Evolutionary conservation across 164 flowering plant genomes (phyloP).

Genomic region (Vitis rotundifolia): DNA sequence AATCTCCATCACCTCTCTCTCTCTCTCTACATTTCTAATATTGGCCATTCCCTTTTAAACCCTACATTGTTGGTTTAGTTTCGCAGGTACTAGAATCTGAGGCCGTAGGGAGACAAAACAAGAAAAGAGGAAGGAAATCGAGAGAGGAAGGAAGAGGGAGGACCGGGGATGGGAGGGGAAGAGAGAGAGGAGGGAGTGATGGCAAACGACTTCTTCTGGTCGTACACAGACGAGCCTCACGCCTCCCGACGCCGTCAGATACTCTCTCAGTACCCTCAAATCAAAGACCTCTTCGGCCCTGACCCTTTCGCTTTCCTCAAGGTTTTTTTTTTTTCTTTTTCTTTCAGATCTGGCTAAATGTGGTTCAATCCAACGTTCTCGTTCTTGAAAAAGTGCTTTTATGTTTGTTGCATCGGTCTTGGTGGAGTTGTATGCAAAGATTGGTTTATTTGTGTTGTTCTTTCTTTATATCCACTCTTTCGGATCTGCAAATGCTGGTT

Average conservation of each 20-base stretch:
- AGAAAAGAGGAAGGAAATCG: constrained; percentile 5
- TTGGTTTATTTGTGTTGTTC: too few species aligned
- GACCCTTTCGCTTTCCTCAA: constrained; percentile 80
- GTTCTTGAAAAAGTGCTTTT: neutral
- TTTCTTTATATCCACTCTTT: too few species aligned
- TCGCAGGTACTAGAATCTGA: too few species aligned
- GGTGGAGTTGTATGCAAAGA: too few species aligned
- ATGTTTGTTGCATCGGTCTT: neutral
- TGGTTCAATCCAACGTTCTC: neutral
- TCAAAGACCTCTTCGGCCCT: constrained; percentile 87
- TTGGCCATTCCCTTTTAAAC: too few species aligned
- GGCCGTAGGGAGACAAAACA: neutral
- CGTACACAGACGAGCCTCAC: constrained; percentile 84
- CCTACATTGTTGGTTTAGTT: too few species aligned
- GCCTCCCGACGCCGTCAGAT: constrained; percentile 84
- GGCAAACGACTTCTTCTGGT: constrained; percentile 76
- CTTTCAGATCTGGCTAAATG: neutral
- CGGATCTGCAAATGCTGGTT: too few species aligned
- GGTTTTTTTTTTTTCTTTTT: constrained; percentile 34
- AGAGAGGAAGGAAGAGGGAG: constrained; percentile 8
- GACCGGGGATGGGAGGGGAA: constrained; percentile 14
- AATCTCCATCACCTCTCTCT: too few species aligned
- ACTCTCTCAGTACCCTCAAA: constrained; percentile 88
- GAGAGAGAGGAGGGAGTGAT: constrained; percentile 54
- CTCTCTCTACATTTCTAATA: too few species aligned